phyloP scores from a whole-genome alignment of 495 filamentous ascomycete genomes.

The Tuber melanosporum region DNA sequence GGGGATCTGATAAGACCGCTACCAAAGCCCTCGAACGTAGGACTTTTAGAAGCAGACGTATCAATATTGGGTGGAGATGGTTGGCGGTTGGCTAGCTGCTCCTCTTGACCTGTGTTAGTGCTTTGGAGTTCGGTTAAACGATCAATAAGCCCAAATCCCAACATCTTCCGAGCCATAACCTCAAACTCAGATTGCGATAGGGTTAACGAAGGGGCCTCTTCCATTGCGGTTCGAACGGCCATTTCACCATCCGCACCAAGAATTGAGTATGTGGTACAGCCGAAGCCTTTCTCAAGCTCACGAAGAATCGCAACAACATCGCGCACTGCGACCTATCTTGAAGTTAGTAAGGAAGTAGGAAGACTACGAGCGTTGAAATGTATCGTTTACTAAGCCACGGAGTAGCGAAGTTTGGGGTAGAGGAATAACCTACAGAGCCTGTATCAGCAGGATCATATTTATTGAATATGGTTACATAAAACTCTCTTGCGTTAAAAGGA shows the following conservation, averaged over 20 bases:
- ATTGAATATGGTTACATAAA: slow-evolving; percentile 8
- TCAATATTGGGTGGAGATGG: not conserved
- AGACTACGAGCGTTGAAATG: not conserved
- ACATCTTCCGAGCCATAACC: slow-evolving; percentile 6
- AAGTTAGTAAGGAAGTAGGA: not conserved
- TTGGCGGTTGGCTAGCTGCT: not conserved
- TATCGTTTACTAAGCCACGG: not conserved
- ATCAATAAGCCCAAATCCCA: not conserved
- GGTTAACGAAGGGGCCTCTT: slow-evolving; percentile 3
- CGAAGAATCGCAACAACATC: slow-evolving; percentile 27
- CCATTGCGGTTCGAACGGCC: not conserved
- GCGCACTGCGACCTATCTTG: slow-evolving; percentile 12
- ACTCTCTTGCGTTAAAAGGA: not conserved
- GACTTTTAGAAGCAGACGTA: not conserved
- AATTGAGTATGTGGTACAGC: slow-evolving; percentile 10
- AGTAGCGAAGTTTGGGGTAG: slow-evolving; percentile 1
- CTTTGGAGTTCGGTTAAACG: not conserved
- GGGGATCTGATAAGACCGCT: not conserved
- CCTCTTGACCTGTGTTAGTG: not conserved
- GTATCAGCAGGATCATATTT: slow-evolving; percentile 16
- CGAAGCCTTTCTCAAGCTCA: slow-evolving; percentile 16
- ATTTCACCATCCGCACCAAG: slow-evolving; percentile 12
- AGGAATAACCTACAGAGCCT: slow-evolving; percentile 11
- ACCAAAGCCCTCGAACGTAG: not conserved
- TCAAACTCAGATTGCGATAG: slow-evolving; percentile 15